Evolutionary conservation across 1,139 yeast genomes (phyloP).

Genomic region (Blastobotrys serpentis): DNA sequence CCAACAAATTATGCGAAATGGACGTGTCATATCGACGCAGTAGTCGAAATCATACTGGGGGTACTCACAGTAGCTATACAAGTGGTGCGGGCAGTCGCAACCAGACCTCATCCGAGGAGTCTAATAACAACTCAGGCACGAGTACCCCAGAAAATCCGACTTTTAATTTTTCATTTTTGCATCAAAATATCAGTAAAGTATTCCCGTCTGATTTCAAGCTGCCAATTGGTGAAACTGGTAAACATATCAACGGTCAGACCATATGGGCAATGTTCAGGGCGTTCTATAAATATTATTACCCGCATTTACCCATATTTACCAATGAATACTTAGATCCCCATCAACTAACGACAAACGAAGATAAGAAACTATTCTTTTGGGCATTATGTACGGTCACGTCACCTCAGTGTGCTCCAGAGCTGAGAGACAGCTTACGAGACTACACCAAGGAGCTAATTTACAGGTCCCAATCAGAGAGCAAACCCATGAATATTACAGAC

Average conservation of each 20-base stretch:
- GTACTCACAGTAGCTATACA: constrained; percentile 1
- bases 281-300: constrained; percentile 20
- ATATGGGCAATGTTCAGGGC: constrained; percentile 17
- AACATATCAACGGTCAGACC: constrained; percentile 15
- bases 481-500: background rate
- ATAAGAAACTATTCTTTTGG: constrained; percentile 22
- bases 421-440: constrained; percentile 13
- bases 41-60: constrained; percentile 1
- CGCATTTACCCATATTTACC: constrained; percentile 23
- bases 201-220: background rate
- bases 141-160: constrained; percentile 1
- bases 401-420: constrained; percentile 17
- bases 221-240: constrained; percentile 8
- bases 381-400: constrained; percentile 25
- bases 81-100: constrained; percentile 2
- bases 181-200: background rate
- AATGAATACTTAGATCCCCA: constrained; percentile 20
- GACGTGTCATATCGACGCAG: constrained; percentile 18
- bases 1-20: constrained; percentile 22
- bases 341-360: constrained; percentile 13
- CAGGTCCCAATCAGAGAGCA: background rate
- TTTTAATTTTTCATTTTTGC: background rate
- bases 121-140: constrained; percentile 3
- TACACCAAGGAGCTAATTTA: constrained; percentile 16
- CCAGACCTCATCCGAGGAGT: background rate